Evolutionary conservation across 306 rosid genomes (phyloP).

Genomic region (Psophocarpus tetragonolobus): DNA sequence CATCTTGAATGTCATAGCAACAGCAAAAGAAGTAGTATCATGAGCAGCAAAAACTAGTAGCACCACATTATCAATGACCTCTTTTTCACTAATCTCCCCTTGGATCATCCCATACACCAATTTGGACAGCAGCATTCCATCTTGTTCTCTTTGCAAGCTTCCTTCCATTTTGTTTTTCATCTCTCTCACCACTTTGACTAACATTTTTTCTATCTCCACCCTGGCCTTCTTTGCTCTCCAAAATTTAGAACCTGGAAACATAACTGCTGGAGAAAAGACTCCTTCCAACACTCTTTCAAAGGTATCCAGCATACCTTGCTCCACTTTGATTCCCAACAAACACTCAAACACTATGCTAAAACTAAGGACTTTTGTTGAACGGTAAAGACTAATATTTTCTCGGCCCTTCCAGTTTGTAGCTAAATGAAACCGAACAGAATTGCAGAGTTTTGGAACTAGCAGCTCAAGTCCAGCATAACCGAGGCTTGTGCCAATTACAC

Average conservation of each 20-base stretch:
- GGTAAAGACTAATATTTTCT: constrained; percentile 53
- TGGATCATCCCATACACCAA: constrained; percentile 61
- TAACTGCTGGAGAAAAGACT: constrained; percentile 56
- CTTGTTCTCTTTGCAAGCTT: constrained; percentile 33
- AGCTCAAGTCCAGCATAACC: constrained; percentile 56
- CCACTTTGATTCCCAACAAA: constrained; percentile 63
- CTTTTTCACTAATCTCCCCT: constrained; percentile 67
- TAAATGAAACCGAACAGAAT: constrained; percentile 43
- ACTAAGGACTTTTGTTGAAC: constrained; percentile 54
- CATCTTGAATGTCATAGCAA: constrained; percentile 88
- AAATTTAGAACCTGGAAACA: constrained; percentile 59
- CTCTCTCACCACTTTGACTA: constrained; percentile 63
- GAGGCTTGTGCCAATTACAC: constrained; percentile 54
- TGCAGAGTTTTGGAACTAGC: constrained; percentile 60
- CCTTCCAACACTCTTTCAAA: constrained; percentile 83
- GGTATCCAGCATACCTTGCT: constrained; percentile 55
- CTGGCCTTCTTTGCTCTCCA: constrained; percentile 76
- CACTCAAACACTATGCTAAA: constrained; percentile 73
- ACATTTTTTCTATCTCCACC: constrained; percentile 57
- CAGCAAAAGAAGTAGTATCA: constrained; percentile 84
- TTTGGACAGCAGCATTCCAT: constrained; percentile 50
- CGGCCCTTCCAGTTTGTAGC: constrained; percentile 54
- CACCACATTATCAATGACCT: constrained; percentile 74
- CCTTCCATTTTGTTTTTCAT: constrained; percentile 59
- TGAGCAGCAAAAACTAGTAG: constrained; percentile 87